Evolutionary conservation across 371 early-diverging fungal genomes (phyloP).

Genomic region (Mortierella polycephala): DNA sequence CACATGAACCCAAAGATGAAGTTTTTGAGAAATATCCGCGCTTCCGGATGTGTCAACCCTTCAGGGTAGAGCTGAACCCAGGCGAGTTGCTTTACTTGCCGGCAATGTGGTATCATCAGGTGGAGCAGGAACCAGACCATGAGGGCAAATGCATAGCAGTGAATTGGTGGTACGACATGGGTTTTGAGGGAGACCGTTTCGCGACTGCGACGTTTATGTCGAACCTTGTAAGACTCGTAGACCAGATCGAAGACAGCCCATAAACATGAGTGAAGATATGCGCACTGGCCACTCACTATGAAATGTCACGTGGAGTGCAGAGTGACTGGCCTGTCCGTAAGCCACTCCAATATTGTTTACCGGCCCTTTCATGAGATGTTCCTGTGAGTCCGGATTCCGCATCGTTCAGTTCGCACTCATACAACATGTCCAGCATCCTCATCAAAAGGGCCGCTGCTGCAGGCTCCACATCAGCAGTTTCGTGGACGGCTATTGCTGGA

Average conservation of each 20-base stretch:
- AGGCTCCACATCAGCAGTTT: constrained; percentile 3
- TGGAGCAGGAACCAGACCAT: constrained; percentile 66
- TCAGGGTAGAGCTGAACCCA: constrained; percentile 66
- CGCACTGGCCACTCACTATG: too few species aligned
- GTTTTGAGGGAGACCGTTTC: constrained; percentile 59
- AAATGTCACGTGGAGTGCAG: too few species aligned
- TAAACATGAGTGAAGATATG: too few species aligned
- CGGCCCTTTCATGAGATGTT: too few species aligned
- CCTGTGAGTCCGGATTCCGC: neutral
- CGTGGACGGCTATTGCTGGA: constrained; percentile 16
- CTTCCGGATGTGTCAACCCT: constrained; percentile 64
- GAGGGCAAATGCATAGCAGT: constrained; percentile 79
- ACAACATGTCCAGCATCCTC: constrained; percentile 28
- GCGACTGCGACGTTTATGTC: constrained; percentile 37
- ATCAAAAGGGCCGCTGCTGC: constrained; percentile 20
- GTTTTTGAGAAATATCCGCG: constrained; percentile 62
- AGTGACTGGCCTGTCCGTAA: too few species aligned
- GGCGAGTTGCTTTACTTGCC: constrained; percentile 85
- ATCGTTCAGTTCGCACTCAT: neutral
- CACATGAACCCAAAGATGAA: constrained; percentile 49
- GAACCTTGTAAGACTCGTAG: constrained; percentile 36
- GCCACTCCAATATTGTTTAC: constrained; percentile 1
- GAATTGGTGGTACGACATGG: constrained; percentile 87
- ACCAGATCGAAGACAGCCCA: constrained; percentile 30
- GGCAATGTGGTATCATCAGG: constrained; percentile 85